A percentile compares a stretch with the other conserved stretches of the same genome.
These are phyloP conservation scores for Remersonia thermophila DNA, from an alignment of 2,329 filamentous ascomycete genomes.

Conservation along the genomic window DNA sequence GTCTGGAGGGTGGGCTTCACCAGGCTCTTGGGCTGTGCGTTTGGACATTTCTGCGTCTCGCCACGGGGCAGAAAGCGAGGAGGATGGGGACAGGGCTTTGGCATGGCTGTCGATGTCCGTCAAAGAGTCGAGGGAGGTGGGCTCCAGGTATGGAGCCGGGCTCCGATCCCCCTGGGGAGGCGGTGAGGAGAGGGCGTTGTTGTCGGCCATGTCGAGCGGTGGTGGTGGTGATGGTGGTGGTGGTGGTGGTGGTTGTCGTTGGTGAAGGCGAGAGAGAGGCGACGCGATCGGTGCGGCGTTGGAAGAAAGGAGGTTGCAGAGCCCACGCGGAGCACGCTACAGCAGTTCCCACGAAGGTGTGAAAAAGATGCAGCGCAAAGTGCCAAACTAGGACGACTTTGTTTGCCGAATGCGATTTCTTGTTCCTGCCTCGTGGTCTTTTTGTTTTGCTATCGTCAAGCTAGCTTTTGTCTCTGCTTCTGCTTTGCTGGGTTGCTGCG, in stretches of 20 bases:
- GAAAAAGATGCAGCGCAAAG: conserved; percentile 28
- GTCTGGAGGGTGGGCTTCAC: not conserved
- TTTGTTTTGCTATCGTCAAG: conserved; percentile 52
- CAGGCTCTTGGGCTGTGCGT: not conserved
- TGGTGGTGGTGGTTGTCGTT: not conserved
- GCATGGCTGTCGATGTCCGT: conserved; percentile 4
- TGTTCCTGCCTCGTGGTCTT: conserved; percentile 30
- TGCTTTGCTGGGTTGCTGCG: conserved; percentile 27
- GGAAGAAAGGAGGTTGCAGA: conserved; percentile 1
- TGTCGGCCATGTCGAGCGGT: not conserved
- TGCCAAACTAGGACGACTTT: conserved; percentile 25
- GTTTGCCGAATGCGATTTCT: conserved; percentile 15
- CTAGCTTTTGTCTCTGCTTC: conserved; percentile 39
- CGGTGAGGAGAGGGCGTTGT: no score
- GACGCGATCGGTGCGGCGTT: no score
- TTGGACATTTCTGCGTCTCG: conserved; percentile 1
- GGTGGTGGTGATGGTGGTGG: conserved; percentile 2
- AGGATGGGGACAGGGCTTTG: not conserved
- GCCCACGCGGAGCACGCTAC: conserved; percentile 19
- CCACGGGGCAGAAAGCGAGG: not conserved
- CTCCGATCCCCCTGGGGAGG: no score
- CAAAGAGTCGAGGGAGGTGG: conserved; percentile 6
- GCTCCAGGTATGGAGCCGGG: conserved; percentile 1
- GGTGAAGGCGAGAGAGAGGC: not conserved
- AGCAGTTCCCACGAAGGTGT: conserved; percentile 26